These are phyloP conservation scores for Mycena chlorophos DNA, from an alignment of 768 basidiomycete genomes.

Conservation along the genomic window DNA sequence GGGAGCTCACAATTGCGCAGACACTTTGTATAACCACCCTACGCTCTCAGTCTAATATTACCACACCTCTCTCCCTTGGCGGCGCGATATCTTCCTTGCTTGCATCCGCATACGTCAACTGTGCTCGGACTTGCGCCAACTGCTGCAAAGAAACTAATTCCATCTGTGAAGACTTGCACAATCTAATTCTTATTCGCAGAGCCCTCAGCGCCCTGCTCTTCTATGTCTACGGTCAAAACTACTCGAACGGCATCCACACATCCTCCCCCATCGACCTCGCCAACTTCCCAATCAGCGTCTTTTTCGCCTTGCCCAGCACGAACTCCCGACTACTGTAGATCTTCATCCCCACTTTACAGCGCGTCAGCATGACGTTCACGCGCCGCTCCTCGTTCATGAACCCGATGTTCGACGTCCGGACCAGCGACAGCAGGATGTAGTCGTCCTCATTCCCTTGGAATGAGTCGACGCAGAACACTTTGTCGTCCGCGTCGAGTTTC, in stretches of 20 bases:
- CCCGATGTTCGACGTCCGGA: conserved; percentile 61
- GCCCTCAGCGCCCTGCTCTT: no score
- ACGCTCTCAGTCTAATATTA: no score
- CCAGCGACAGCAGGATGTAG: conserved; percentile 70
- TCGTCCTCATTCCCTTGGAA: conserved; percentile 85
- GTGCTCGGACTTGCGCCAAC: no score
- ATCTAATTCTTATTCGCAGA: no score
- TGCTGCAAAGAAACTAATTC: no score
- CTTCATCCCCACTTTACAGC: conserved; percentile 69
- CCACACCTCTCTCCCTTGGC: no score
- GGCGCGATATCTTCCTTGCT: no score
- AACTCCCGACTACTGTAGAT: conserved; percentile 60
- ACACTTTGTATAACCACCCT: no score
- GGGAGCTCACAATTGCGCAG: no score
- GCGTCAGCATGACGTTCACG: conserved; percentile 74
- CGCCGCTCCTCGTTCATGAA: conserved; percentile 61
- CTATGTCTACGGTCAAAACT: neutral
- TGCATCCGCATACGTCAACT: no score
- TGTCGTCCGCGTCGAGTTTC: conserved; percentile 55
- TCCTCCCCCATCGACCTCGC: conserved; percentile 23
- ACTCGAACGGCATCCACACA: conserved; percentile 19
- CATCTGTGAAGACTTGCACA: no score
- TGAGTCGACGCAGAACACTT: conserved; percentile 74
- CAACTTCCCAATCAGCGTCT: conserved; percentile 36
- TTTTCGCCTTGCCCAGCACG: conserved; percentile 37